A percentile compares a stretch with the other conserved stretches of the same genome.
Conservation (phyloP, 192 early-diverging fungal genomes). For the Coemansia sp. region DNA sequence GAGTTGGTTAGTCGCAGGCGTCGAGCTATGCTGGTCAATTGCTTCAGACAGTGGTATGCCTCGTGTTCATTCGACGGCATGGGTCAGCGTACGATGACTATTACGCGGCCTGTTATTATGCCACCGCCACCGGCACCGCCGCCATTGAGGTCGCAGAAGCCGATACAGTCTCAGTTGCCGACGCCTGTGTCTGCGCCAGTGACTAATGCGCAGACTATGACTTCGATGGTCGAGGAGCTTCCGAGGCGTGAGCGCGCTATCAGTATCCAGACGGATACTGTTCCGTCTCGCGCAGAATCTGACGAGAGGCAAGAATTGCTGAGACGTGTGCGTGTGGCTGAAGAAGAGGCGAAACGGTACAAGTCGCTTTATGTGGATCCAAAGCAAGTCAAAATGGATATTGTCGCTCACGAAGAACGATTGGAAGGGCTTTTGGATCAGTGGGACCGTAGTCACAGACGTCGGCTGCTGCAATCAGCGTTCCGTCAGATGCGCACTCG, state of each 20-base stretch:
- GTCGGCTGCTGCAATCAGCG: neutral
- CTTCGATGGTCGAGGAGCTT: slow-evolving; percentile 11
- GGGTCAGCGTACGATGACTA: neutral
- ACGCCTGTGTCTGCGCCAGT: neutral
- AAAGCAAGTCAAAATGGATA: neutral
- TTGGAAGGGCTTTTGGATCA: slow-evolving; percentile 9
- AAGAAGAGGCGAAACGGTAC: slow-evolving; percentile 14
- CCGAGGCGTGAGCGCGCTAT: slow-evolving; percentile 8
- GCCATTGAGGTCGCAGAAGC: neutral
- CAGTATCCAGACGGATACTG: slow-evolving; percentile 14
- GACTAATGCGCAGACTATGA: slow-evolving; percentile 37
- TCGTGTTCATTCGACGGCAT: neutral
- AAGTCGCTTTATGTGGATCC: slow-evolving; percentile 9
- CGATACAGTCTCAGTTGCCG: neutral
- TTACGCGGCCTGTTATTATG: neutral
- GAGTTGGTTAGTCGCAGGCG: neutral
- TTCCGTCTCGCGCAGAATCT: neutral
- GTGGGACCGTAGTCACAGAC: neutral
- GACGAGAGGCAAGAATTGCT: slow-evolving; percentile 5
- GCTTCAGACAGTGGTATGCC: slow-evolving; percentile 9
- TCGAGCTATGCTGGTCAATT: neutral
- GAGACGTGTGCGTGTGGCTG: slow-evolving; percentile 14
- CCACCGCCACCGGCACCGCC: no score
- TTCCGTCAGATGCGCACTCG: slow-evolving; percentile 1
- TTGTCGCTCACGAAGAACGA: slow-evolving; percentile 8